phyloP scores from a whole-genome alignment of 2,329 filamentous ascomycete genomes.

The Neofusicoccum parvum region DNA sequence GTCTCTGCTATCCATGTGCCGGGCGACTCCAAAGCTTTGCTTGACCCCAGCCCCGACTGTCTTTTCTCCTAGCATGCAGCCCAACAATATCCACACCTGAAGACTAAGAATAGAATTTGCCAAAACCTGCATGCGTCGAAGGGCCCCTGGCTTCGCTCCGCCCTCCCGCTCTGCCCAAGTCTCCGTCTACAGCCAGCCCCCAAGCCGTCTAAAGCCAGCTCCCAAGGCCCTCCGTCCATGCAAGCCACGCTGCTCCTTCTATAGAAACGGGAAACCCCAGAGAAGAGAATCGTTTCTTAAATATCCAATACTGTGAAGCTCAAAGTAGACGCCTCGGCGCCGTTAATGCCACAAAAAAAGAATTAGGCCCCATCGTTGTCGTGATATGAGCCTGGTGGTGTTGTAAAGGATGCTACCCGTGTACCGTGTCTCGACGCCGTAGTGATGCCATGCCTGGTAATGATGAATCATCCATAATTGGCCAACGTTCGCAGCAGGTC shows the following conservation, averaged over 20 bases:
- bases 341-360: neutral
- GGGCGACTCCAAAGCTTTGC: neutral
- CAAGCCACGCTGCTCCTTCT: neutral
- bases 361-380: neutral
- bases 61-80: neutral
- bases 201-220: neutral
- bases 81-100: slow-evolving; percentile 1
- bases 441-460: neutral
- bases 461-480: neutral
- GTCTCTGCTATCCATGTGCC: neutral
- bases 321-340: neutral
- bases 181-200: neutral
- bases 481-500: neutral
- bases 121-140: neutral
- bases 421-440: neutral
- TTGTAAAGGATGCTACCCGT: neutral
- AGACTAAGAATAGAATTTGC: neutral
- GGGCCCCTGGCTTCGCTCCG: neutral
- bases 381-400: neutral
- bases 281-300: slow-evolving; percentile 1
- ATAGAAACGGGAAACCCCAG: neutral
- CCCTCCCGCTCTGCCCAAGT: neutral
- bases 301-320: neutral
- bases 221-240: neutral
- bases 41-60: neutral